A percentile compares a stretch with the other conserved stretches of the same genome.
phyloP scores from a whole-genome alignment of 768 basidiomycete species.

The Lactarius vividus region DNA sequence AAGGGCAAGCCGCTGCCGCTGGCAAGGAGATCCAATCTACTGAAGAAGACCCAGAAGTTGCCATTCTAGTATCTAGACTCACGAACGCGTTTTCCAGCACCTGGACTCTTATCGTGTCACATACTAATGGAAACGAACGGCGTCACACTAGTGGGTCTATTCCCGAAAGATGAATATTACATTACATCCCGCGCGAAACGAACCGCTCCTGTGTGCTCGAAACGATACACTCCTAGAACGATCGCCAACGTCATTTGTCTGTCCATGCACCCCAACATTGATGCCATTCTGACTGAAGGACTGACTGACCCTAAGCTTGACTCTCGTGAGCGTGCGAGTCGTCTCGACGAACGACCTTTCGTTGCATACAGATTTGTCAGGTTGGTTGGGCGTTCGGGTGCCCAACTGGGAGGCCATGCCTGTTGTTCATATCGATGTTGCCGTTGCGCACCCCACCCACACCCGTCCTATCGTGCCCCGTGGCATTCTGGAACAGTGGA shows the following conservation, averaged over 20 bases:
- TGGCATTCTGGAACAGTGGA: conserved; percentile 12
- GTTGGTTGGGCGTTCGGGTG: conserved; percentile 5
- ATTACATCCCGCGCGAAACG: conserved; percentile 16
- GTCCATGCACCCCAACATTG: background rate
- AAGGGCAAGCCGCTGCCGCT: conserved; percentile 26
- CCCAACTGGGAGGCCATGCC: conserved; percentile 5
- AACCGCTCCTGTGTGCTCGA: conserved; percentile 4
- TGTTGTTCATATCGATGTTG: conserved; percentile 13
- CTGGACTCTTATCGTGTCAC: conserved; percentile 1
- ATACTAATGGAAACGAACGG: background rate
- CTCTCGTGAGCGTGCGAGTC: conserved; percentile 9
- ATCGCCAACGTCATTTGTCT: background rate
- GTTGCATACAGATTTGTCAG: conserved; percentile 17
- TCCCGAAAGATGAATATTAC: conserved; percentile 10
- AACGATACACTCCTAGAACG: conserved; percentile 1
- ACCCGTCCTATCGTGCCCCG: conserved; percentile 25
- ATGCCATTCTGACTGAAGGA: background rate
- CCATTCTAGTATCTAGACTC: conserved; percentile 23
- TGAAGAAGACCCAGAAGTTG: conserved; percentile 27
- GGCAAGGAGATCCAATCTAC: conserved; percentile 13
- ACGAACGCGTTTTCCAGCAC: conserved; percentile 3
- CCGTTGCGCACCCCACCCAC: conserved; percentile 11
- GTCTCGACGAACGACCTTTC: background rate
- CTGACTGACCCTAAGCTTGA: conserved; percentile 12
- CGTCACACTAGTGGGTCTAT: background rate